These are phyloP conservation scores for Boletus speciosus DNA, from an alignment of 768 basidiomycete genomes.

Conservation along the genomic window DNA sequence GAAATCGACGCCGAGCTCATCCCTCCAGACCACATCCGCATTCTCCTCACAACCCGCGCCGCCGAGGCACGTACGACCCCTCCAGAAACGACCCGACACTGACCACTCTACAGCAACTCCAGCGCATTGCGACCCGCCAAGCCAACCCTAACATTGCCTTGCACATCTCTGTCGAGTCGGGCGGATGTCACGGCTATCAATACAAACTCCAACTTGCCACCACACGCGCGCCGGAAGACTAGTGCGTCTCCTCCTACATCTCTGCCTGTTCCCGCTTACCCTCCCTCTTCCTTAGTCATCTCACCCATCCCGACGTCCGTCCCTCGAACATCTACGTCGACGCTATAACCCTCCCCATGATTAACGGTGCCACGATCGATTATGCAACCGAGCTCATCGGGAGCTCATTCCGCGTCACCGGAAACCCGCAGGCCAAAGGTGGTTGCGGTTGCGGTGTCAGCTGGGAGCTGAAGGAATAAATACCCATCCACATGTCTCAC, in stretches of 20 bases:
- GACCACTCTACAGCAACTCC: slow-evolving; percentile 62
- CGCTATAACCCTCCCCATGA: slow-evolving; percentile 73
- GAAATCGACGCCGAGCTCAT: slow-evolving; percentile 63
- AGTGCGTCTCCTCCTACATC: slow-evolving; percentile 50
- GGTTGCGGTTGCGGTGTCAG: slow-evolving; percentile 96
- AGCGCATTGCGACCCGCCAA: slow-evolving; percentile 51
- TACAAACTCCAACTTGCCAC: slow-evolving; percentile 86
- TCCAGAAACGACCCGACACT: neutral
- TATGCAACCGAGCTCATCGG: slow-evolving; percentile 95
- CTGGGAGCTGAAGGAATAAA: slow-evolving; percentile 52
- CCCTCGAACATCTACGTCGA: slow-evolving; percentile 83
- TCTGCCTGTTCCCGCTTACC: neutral
- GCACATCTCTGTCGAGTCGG: slow-evolving; percentile 83
- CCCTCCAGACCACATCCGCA: slow-evolving; percentile 47
- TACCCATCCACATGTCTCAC: neutral
- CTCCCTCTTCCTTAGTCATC: slow-evolving; percentile 45
- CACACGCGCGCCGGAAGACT: slow-evolving; percentile 67
- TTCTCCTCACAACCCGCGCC: slow-evolving; percentile 68
- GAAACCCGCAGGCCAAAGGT: slow-evolving; percentile 90
- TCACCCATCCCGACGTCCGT: slow-evolving; percentile 65
- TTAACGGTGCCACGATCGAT: slow-evolving; percentile 88
- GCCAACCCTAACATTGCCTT: slow-evolving; percentile 64
- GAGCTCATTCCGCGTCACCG: slow-evolving; percentile 75
- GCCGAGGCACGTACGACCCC: slow-evolving; percentile 53
- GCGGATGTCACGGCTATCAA: slow-evolving; percentile 97